Evolutionary conservation across 1,284 basidiomycete species (phyloP), one percentile per base, ranked within the genome.

Genomic region (Cutaneotrichosporon mucoides): DNA sequence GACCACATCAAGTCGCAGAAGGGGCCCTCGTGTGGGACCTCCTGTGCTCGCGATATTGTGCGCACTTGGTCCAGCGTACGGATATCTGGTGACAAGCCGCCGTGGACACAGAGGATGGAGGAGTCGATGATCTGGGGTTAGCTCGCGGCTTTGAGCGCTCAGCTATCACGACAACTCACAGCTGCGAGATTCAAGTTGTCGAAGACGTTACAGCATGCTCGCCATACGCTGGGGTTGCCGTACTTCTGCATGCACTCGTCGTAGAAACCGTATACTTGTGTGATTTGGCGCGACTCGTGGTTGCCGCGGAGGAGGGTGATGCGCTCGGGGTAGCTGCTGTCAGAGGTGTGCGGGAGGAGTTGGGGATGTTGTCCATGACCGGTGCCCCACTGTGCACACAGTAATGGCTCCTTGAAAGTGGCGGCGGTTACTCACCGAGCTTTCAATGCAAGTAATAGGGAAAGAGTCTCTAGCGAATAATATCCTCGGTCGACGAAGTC

Each of bases 1-100:
- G 90, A 93, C 93, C 93, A 97, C 91, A 96, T 95, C 13, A 97
- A 83, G 76, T 96, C 92, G 68, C 94, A 97, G 75, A 97, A 97
- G 1, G 93, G 90, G n/a, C 93, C 93, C 73, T 96, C 93, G 72
- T 97, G 93, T 1, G 94, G 93, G 49, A 96, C 92, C 77, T 98
- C 93, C 71, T 96, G 93, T 0, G 92, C 90, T 64, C 93, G 82
- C 16, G 91, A 90, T 57, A 97, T 82, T 13, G 93, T 90, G 33
- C 93, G 84, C 61, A 96, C 90, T 76, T 96, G 92, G 75, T 96
- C 93, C 4, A 95, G 80, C 2, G 91, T 94, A 51, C 90, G 84
- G 62, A 97, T 92, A 71, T 95, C 93, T 0, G 92, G 92, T 13
- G 89, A 94, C 6, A 94, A 83, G 10, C 91, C 94, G 4, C 92